Evolutionary conservation across 495 filamentous ascomycete genomes (phyloP).

Genomic region (Hyphodiscus hymeniophilus): DNA sequence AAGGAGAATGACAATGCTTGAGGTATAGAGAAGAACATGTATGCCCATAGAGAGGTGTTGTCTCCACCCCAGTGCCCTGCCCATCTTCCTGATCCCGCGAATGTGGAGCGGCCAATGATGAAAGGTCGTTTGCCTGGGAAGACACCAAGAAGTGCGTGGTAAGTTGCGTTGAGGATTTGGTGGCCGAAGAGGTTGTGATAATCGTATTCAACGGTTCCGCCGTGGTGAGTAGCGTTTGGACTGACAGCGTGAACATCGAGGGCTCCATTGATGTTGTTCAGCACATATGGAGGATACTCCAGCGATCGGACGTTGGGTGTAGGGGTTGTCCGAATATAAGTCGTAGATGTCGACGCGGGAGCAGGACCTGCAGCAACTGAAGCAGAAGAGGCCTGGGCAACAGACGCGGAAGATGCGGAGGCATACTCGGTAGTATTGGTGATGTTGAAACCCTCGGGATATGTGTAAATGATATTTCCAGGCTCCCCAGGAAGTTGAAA

Average conservation of each 20-base stretch:
- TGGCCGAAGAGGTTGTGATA: conserved; percentile 72
- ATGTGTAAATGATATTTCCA: conserved; percentile 50
- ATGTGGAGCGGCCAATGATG: conserved; percentile 79
- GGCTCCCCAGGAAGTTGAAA: conserved; percentile 60
- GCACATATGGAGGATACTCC: conserved; percentile 71
- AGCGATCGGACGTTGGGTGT: conserved; percentile 66
- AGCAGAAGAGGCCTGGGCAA: conserved; percentile 38
- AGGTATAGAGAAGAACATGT: conserved; percentile 71
- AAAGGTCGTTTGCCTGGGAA: conserved; percentile 66
- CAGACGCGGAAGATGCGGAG: conserved; percentile 44
- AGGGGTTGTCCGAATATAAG: conserved; percentile 54
- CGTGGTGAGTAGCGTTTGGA: conserved; percentile 70
- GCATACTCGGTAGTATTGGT: conserved; percentile 65
- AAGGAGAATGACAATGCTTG: conserved; percentile 74
- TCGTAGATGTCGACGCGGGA: conserved; percentile 20
- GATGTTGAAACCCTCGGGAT: conserved; percentile 64
- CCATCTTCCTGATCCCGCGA: conserved; percentile 70
- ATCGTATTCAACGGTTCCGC: conserved; percentile 70
- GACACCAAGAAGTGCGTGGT: conserved; percentile 57
- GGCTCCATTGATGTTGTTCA: conserved; percentile 74
- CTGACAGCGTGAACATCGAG: conserved; percentile 65
- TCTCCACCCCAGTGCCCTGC: conserved; percentile 89
- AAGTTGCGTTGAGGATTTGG: conserved; percentile 71
- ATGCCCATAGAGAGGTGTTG: conserved; percentile 59
- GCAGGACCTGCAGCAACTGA: conserved; percentile 23